Conservation (phyloP, 805 yeast species). For the Spathaspora sp. region DNA sequence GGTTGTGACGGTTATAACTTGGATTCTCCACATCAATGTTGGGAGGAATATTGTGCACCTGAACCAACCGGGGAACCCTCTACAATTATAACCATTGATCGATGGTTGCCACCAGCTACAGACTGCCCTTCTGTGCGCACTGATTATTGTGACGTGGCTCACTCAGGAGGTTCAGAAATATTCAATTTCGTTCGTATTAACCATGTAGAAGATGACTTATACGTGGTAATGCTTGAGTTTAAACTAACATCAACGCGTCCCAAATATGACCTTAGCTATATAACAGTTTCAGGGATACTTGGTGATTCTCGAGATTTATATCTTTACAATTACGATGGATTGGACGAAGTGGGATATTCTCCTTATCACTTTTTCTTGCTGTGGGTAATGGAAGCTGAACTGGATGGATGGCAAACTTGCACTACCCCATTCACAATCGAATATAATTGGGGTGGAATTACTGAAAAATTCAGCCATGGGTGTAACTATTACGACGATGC, state of each 20-base stretch:
- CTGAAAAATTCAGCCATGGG: too few relatives aligned
- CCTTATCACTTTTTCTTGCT: not conserved
- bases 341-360: not conserved
- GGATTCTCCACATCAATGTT: not conserved
- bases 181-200: too few relatives aligned
- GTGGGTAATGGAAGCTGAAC: not conserved
- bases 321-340: not conserved
- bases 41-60: not conserved
- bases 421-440: not conserved
- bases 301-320: not conserved
- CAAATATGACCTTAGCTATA: too few relatives aligned
- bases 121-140: too few relatives aligned
- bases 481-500: too few relatives aligned
- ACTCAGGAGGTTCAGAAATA: too few relatives aligned
- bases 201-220: too few relatives aligned
- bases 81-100: too few relatives aligned
- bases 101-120: too few relatives aligned
- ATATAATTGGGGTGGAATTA: not conserved
- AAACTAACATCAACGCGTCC: too few relatives aligned
- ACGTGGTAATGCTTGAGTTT: too few relatives aligned
- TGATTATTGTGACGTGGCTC: too few relatives aligned
- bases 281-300: not conserved
- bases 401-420: not conserved
- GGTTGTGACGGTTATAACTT: not conserved
- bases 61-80: not conserved